Evolutionary conservation across 164 flowering plant species (phyloP), one percentile per base, ranked within the genome.

Genomic region (Santalum album): DNA sequence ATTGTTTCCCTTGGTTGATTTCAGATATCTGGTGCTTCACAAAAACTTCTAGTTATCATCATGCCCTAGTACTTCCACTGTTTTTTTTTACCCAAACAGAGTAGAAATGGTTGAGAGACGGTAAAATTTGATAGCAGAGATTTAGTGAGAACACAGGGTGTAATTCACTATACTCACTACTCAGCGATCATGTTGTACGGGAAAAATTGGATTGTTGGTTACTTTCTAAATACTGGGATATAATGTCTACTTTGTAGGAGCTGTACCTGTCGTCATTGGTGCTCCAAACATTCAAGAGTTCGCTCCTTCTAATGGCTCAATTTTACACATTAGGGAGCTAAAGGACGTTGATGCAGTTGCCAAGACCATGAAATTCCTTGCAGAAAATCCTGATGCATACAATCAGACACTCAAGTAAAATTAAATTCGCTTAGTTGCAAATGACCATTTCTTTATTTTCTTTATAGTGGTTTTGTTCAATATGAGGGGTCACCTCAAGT

Each of bases 211-310:
- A 21, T 42, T 42, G 20, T 0, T 42, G 45, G 45, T 17, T 17
- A 42, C 45, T 18, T 18, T 38, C 14, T 38, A 3, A 38, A 2
- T 38, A 38, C 5, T 38, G 14, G 42, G 42, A 38, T 0, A 3
- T 42, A 45, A 17, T 39, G 9, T 20, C 4, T 7, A 45, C 6
- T 50, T 40, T 71, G 51, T 56, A 92, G 98, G 98, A 57, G 35
- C 84, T n/a, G 47, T 92, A 47, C 98, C 98, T 47, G 87, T 92
- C 59, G 96, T 92, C 44, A 72, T 92, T 72, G 98, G 98, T 53
- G 87, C 98, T 45, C 96, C 96, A 51, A 92, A 92, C 63, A 85
- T 92, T 58, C 69, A 73, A 74, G 98, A 92, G 4, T 92, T 92
- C 74, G 84, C 96, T 34, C 98, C 98, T 58, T 56, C 79, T 56